A percentile compares a stretch with the other conserved stretches of the same genome.
Conservation (phyloP, 768 basidiomycete genomes). For the Psilocybe cyanescens region DNA sequence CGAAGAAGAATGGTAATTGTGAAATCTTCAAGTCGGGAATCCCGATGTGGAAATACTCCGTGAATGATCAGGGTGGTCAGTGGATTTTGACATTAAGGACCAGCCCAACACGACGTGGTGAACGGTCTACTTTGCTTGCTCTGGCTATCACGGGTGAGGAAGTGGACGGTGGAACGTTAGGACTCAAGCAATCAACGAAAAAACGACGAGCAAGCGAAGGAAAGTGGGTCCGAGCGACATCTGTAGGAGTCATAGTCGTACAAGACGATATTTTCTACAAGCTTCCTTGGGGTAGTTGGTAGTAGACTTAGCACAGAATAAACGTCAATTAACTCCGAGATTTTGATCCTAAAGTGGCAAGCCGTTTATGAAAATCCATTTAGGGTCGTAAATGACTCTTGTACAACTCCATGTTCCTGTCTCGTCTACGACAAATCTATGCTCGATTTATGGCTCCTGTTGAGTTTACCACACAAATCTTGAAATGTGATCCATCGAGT, state of each 20-base stretch:
- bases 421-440: slow-evolving; percentile 35
- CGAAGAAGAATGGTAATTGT: background rate
- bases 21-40: background rate
- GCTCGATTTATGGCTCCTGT: slow-evolving; percentile 25
- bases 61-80: background rate
- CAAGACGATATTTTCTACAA: background rate
- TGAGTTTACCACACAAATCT: slow-evolving; percentile 41
- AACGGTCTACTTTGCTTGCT: background rate
- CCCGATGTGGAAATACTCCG: background rate
- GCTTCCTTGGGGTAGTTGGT: background rate
- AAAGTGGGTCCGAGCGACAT: background rate
- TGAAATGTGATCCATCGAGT: slow-evolving; percentile 65
- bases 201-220: background rate
- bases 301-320: background rate
- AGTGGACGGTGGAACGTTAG: background rate
- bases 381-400: background rate
- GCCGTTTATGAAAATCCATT: background rate
- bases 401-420: slow-evolving; percentile 29
- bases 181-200: background rate
- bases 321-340: background rate
- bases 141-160: background rate
- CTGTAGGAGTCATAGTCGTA: background rate
- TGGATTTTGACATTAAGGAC: background rate
- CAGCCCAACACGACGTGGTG: background rate
- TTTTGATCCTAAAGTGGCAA: background rate